These are phyloP conservation scores for Cyberlindnera misumaiensis DNA, from an alignment of 805 yeast species.

Conservation along the genomic window DNA sequence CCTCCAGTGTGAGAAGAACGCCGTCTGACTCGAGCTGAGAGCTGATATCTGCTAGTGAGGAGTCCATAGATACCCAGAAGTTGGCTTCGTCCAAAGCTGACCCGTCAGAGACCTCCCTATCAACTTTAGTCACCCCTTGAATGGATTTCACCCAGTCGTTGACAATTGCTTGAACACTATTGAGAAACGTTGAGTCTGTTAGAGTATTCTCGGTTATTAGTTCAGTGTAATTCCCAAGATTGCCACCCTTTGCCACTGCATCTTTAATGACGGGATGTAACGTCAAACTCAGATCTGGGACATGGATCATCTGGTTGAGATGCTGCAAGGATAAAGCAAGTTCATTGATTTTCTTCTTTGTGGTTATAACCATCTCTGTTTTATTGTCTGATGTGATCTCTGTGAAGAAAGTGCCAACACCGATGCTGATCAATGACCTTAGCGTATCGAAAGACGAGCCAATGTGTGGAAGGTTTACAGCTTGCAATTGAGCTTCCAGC, in stretches of 20 bases:
- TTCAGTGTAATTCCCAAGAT: slow-evolving; percentile 17
- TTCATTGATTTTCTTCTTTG: slow-evolving; percentile 63
- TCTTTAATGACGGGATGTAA: slow-evolving; percentile 46
- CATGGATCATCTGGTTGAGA: slow-evolving; percentile 57
- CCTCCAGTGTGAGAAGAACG: slow-evolving; percentile 48
- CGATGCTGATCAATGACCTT: slow-evolving; percentile 52
- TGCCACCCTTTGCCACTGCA: slow-evolving; percentile 31
- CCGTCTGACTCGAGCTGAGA: slow-evolving; percentile 51
- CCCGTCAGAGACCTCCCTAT: slow-evolving; percentile 50
- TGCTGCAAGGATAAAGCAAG: slow-evolving; percentile 60
- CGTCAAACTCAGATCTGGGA: slow-evolving; percentile 52
- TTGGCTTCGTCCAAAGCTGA: slow-evolving; percentile 57
- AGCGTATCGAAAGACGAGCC: slow-evolving; percentile 41
- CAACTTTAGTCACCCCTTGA: slow-evolving; percentile 46
- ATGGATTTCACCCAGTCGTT: slow-evolving; percentile 69
- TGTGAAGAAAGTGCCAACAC: slow-evolving; percentile 67
- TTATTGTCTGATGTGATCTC: slow-evolving; percentile 27
- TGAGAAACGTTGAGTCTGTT: slow-evolving; percentile 51
- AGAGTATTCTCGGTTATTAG: slow-evolving; percentile 31
- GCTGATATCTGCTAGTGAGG: slow-evolving; percentile 46
- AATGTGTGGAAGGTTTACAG: slow-evolving; percentile 27
- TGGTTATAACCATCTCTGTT: slow-evolving; percentile 32
- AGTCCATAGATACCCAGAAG: slow-evolving; percentile 74
- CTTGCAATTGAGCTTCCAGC: slow-evolving; percentile 28
- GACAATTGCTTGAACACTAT: slow-evolving; percentile 60